A percentile compares a stretch with the other conserved stretches of the same genome.
Evolutionary conservation across 202 grass and related monocot genomes (phyloP).

Genomic region (Zoysia matrella): DNA sequence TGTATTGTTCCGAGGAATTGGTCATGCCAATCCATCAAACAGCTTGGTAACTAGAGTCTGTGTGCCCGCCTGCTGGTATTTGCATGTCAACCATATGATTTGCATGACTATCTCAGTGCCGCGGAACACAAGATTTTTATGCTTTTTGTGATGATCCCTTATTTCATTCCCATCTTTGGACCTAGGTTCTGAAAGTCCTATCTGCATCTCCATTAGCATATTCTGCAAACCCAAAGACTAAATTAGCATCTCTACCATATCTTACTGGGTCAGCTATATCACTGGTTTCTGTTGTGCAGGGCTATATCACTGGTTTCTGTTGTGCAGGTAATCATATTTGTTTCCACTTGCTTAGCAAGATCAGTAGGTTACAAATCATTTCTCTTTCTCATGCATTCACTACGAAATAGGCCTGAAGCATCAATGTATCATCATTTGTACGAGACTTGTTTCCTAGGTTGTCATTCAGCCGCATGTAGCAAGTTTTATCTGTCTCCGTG

Average conservation of each 20-base stretch:
- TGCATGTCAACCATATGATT: neutral
- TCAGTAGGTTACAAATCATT: neutral
- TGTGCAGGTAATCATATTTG: constrained; percentile 71
- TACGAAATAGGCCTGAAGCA: neutral
- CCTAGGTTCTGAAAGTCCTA: constrained; percentile 88
- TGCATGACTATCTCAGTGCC: neutral
- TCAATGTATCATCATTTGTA: constrained; percentile 2
- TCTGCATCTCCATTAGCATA: constrained; percentile 89
- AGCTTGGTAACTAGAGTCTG: constrained; percentile 58
- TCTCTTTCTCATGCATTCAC: neutral
- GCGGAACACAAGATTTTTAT: neutral
- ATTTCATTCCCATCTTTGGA: constrained; percentile 5
- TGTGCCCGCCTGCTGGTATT: neutral
- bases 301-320: constrained; percentile 47
- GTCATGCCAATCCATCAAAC: constrained; percentile 84
- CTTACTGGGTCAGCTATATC: constrained; percentile 85
- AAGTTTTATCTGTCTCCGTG: constrained; percentile 23
- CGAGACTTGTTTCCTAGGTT: neutral
- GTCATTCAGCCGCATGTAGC: neutral
- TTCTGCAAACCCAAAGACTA: constrained; percentile 81
- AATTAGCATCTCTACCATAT: constrained; percentile 71
- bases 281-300: constrained; percentile 23
- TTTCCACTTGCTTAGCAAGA: constrained; percentile 20
- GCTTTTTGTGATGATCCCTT: neutral
- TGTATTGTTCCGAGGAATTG: constrained; percentile 88